Evolutionary conservation across 495 filamentous ascomycete species (phyloP), one percentile per base, ranked within the genome.

Genomic region (Endocarpon pusillum): DNA sequence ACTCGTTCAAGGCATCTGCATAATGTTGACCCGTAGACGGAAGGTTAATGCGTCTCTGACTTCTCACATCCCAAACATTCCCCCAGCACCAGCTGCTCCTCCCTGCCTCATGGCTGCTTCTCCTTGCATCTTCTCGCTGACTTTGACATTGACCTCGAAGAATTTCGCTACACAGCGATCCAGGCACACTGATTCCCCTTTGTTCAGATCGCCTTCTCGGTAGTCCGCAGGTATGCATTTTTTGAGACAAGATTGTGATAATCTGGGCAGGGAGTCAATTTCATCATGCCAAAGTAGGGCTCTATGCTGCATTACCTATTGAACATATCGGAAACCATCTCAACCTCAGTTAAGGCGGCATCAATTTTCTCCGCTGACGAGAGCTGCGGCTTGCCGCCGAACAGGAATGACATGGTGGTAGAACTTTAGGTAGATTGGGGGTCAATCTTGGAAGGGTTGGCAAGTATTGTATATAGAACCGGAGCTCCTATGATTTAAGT

Each of bases 111-210:
- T 42, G 42, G 61, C 66, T 10, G 70, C 71, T 44, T 76, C 68
- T 7, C 64, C 69, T 53, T 80, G 75, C 75, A 80, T 78, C 62
- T 77, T 80, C 64, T 80, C 75, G 55, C 63, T 69, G 39, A 97
- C 80, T 66, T 94, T 96, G 62, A 89, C 69, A 57, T 93, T 82
- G 49, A 93, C 84, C 40, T 97, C 89, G 61, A 97, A 94, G 69
- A 94, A 96, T 65, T 97, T 97, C 50, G 78, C 66, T 23, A 87
- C 75, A 60, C 89, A 97, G 41, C 89, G 81, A 62, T 97, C 89
- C 42, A 97, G 72, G 62, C 89, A 97, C 43, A 96, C 89, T 35
- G 78, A 79, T 61, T 97, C 89, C 65, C 89, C 89, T 65, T 97
- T 97, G 69, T 92, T 89, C 41, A 97, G 73, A 38, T 96, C 91